Evolutionary conservation across 176 grass and related monocot species (phyloP), one percentile per base, ranked within the genome.

Genomic region (Olyra latifolia): DNA sequence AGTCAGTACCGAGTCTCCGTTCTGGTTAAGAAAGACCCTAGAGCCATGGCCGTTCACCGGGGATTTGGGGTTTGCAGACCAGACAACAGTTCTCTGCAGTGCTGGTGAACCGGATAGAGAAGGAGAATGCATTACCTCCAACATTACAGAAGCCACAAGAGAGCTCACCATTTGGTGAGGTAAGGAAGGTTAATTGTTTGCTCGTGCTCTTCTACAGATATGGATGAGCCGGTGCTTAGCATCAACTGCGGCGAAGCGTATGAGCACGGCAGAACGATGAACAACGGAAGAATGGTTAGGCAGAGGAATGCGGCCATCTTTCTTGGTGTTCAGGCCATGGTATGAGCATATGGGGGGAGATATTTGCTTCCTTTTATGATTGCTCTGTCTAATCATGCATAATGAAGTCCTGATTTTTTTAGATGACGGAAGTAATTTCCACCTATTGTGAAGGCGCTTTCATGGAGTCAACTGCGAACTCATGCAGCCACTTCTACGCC

Each of bases 21-120:
- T 52, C 39, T 42, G 62, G n/a, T 54, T 53, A 56, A 97, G 62
- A 1, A 12, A 58, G n/a, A 91, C 56, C 40, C 49, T 72, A 17
- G 93, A 93, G 58, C 88, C 93, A 46, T 29, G 66, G 17, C 93
- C 90, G 30, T 97, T 97, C 52, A 93, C 88, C 0, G 63, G 80
- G 3, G 49, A 23, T n/a, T 79, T 82, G n/a, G 88, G 88, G 72
- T 93, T 97, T 28, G 90, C 90, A 25, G 90, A 83, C 90, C 93
- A 96, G 32, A 88, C 93, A 2, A 89, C 45, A 2, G 85, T 86
- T 90, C 4, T 88, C 42, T 1, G 24, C 17, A n/a, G 85, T 66
- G 40, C 66, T 66, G 8, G 79, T 48, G 85, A 93, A 93, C 90
- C 93, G 93, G 42, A 96, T 86, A 20, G 93, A 88, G 60, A 93